Evolutionary conservation across 371 early-diverging fungal species (phyloP), one percentile per base, ranked within the genome.

Genomic region (Lichtheimia ornata): DNA sequence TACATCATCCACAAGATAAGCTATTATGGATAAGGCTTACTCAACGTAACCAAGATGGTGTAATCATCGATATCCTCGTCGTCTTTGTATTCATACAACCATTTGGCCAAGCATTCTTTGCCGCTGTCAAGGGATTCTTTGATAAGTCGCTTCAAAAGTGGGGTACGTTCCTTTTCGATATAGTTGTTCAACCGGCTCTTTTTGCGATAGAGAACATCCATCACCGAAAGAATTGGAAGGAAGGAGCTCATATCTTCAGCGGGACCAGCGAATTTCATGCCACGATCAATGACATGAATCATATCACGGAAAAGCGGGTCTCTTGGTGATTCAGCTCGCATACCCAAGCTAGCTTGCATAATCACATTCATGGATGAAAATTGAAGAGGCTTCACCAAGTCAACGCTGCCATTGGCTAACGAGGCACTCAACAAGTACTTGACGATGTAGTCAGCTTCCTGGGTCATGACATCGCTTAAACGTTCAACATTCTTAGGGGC

Each of bases 51-150:
- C 2, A 59, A 6, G n/a, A 71, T 28, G 27, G 56, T 53, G 18
- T 59, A 52, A 12, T 71, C 67, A 50, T 73, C 67, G 6, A 73
- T 17, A 4, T 58, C 56, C 3, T 60, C 56, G 30, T 67, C 61
- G 9, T 35, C 35, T 11, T 35, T 35, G 44, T 50, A 52, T 47
- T 60, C 50, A 25, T 59, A 59, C 18, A 69, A 52, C 20, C 53
- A 52, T 50, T 65, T 66, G 5, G 61, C 47, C 6, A 67, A 45
- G 12, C 65, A 72, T n/a, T 64, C 59, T 17, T 61, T 52, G 30
- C 55, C 44, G 7, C 59, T 20, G 15, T 58, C 59, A n/a, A 62
- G 20, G 1, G 51, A 40, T 54, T 66, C 50, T 24, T 58, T 52
- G 35, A 66, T 62, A 14, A 66, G 22, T 6, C 59, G 43, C 40